A percentile compares a stretch with the other conserved stretches of the same genome.
phyloP scores from a whole-genome alignment of 108 stramenopile species.

The Skeletonema tropicum region DNA sequence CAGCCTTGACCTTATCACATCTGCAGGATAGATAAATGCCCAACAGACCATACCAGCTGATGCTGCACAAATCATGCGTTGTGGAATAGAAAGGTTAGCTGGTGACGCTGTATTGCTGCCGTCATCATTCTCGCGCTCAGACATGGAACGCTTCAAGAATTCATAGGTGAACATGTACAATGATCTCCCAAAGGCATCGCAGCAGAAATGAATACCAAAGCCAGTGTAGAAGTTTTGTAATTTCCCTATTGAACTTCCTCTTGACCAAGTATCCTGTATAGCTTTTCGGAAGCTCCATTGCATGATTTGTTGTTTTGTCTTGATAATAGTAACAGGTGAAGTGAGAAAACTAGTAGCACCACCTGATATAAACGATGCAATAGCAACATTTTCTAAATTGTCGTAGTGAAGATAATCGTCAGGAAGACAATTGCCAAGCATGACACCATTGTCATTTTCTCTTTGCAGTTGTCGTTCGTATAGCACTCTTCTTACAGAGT shows the following conservation, averaged over 20 bases:
- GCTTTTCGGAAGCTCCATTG: conserved; percentile 60
- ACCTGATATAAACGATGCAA: conserved; percentile 67
- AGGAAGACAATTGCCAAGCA: neutral
- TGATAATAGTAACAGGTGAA: conserved; percentile 64
- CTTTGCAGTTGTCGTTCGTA: conserved; percentile 42
- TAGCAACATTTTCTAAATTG: conserved; percentile 54
- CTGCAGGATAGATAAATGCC: conserved; percentile 74
- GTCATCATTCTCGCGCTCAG: conserved; percentile 15
- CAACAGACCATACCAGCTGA: conserved; percentile 73
- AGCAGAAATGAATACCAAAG: conserved; percentile 66
- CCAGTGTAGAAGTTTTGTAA: conserved; percentile 50
- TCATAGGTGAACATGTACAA: conserved; percentile 73
- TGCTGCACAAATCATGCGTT: conserved; percentile 74
- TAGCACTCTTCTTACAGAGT: conserved; percentile 61
- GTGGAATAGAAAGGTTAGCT: conserved; percentile 38
- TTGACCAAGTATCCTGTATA: conserved; percentile 40
- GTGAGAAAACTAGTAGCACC: conserved; percentile 51
- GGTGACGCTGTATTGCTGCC: conserved; percentile 4
- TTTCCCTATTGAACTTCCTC: conserved; percentile 1
- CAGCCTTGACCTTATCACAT: conserved; percentile 62
- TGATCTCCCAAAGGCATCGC: conserved; percentile 61
- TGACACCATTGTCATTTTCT: conserved; percentile 10
- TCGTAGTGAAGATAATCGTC: conserved; percentile 65
- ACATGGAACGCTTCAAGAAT: conserved; percentile 55
- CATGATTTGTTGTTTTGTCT: conserved; percentile 78